Conservation (phyloP, 2,329 filamentous ascomycete genomes). For the Zymoseptoria brevis region DNA sequence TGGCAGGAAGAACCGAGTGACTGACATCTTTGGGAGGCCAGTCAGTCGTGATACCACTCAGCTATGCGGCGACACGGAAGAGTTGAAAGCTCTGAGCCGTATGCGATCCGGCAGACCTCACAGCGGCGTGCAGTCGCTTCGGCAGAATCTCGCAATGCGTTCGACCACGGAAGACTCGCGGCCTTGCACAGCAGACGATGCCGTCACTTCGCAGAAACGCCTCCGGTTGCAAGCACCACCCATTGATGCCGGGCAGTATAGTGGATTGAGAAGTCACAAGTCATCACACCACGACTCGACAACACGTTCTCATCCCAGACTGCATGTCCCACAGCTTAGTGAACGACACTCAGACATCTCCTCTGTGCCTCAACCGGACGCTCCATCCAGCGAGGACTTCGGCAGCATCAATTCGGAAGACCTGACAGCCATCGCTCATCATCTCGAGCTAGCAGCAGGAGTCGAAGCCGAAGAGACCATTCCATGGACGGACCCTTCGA, state of each 20-base stretch:
- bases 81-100: not conserved
- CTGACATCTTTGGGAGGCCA: not conserved
- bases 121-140: too few species aligned
- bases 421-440: constrained; percentile 10
- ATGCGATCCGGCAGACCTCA: not conserved
- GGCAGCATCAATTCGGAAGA: constrained; percentile 20
- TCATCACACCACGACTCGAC: not conserved
- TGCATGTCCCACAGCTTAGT: not conserved
- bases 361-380: not conserved
- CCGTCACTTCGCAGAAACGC: not conserved
- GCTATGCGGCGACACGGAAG: not conserved
- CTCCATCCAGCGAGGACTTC: constrained; percentile 22
- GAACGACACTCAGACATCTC: not conserved
- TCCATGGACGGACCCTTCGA: constrained; percentile 55
- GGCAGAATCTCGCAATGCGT: too few species aligned
- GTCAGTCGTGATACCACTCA: not conserved
- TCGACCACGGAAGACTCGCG: not conserved
- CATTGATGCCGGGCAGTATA: not conserved
- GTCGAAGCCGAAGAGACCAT: constrained; percentile 31
- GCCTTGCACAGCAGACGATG: not conserved
- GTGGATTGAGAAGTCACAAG: not conserved
- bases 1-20: not conserved
- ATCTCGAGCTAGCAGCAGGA: not conserved
- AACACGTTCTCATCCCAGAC: too few species aligned
- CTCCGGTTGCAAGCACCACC: not conserved